phyloP scores from a whole-genome alignment of 306 rosid species.

The Echinosophora koreensis region DNA sequence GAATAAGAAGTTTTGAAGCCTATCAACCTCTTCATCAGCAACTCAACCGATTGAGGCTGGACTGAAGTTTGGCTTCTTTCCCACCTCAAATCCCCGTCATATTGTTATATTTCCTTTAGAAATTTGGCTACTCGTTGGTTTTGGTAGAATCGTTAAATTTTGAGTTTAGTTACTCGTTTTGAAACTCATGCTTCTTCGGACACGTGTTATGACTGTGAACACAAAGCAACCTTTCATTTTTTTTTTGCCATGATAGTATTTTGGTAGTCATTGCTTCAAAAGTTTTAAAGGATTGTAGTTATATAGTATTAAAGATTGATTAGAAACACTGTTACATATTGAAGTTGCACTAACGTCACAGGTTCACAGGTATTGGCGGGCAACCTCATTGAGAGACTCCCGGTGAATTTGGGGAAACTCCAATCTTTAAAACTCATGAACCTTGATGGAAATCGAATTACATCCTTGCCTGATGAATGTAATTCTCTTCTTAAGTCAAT shows the following conservation, averaged over 20 bases:
- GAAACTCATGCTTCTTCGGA: constrained; percentile 21
- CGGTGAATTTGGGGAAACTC: constrained; percentile 89
- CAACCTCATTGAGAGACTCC: constrained; percentile 84
- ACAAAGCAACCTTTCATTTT: constrained; percentile 18
- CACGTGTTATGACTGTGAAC: constrained; percentile 15
- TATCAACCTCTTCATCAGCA: neutral
- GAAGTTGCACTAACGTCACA: constrained; percentile 52
- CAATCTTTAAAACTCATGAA: constrained; percentile 84
- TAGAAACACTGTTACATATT: constrained; percentile 15
- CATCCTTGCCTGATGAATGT: constrained; percentile 98
- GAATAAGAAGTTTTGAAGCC: constrained; percentile 7
- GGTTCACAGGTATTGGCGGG: constrained; percentile 82
- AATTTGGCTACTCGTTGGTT: constrained; percentile 21
- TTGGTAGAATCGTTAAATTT: constrained; percentile 5
- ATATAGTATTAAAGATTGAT: constrained; percentile 19
- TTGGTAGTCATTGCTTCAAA: constrained; percentile 11
- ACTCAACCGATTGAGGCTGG: neutral
- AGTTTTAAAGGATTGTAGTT: neutral
- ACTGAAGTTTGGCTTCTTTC: constrained; percentile 28
- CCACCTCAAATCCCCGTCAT: neutral
- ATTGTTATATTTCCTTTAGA: neutral
- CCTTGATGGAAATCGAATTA: constrained; percentile 82
- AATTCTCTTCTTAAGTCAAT: constrained; percentile 65
- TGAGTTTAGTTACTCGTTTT: constrained; percentile 6
- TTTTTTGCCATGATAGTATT: constrained; percentile 10